A percentile compares a stretch with the other conserved stretches of the same genome.
Conservation (phyloP, 2,329 filamentous ascomycete species). For the Penicillium glabrum region DNA sequence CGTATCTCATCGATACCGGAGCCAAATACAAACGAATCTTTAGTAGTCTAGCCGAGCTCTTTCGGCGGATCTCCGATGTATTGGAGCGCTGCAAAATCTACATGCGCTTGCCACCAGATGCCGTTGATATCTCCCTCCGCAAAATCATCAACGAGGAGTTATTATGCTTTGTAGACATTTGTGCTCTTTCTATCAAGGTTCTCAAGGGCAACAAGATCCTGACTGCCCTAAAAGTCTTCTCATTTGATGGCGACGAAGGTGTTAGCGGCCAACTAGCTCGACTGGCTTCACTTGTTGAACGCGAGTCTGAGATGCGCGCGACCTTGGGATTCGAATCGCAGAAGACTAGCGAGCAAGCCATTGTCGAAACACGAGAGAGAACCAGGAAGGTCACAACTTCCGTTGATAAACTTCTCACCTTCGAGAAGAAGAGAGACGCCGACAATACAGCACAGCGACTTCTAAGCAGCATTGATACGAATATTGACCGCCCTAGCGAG, state of each 20-base stretch:
- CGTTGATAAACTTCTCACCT: neutral
- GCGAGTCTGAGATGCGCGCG: neutral
- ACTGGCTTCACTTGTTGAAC: neutral
- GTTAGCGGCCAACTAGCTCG: neutral
- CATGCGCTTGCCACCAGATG: neutral
- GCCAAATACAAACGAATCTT: conserved; percentile 32
- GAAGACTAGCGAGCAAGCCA: neutral
- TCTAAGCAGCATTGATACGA: neutral
- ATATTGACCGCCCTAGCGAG: neutral
- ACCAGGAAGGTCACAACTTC: neutral
- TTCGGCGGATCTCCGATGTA: neutral
- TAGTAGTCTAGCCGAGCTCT: conserved; percentile 14
- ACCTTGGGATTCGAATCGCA: neutral
- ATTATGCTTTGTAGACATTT: neutral
- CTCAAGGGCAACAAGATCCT: neutral
- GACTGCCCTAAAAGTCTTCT: neutral
- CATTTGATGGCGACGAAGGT: neutral
- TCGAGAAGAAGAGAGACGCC: neutral
- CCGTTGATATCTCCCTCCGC: neutral
- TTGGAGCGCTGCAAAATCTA: neutral
- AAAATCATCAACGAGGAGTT: neutral
- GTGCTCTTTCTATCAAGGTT: neutral
- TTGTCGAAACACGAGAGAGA: neutral
- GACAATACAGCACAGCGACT: neutral
- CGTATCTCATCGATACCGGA: conserved; percentile 26